Evolutionary conservation across 495 filamentous ascomycete genomes (phyloP), one percentile per base, ranked within the genome.

Genomic region (Viridothelium virens): DNA sequence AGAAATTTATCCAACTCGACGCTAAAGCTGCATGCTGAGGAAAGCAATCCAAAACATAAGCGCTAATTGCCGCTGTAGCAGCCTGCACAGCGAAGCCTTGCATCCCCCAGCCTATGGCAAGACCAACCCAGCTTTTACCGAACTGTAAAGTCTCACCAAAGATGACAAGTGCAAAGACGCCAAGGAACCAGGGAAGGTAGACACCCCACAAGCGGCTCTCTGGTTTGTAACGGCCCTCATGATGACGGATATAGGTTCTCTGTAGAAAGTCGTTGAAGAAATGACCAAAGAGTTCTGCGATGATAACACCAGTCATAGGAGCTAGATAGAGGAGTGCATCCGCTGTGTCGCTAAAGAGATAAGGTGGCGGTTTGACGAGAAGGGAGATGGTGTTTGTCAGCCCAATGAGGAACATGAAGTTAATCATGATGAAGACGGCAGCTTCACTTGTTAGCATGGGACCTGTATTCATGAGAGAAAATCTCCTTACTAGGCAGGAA

Each of bases 1-100:
- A 79, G 65, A 77, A 75, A 59, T 80, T 80, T 38, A 82, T 67
- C 47, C 80, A 81, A 6, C 77, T 75, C 1, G 74, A 76, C 16
- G 78, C 78, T 10, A 76, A 70, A 1, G 78, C 79, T 0, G 77
- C 71, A 59, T 79, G 75, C 11, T 74, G 64, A 10, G 80, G 80
- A 63, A 78, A 82, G 66, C 74, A 77, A 50, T 81, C 80, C 4
- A 81, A 71, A 1, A 74, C 61, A 66, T 73, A 73, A 7, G 71
- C 70, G 46, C 48, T 65, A 63, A 72, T 66, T 9, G 66, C 71
- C 12, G 64, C 59, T 10, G 64, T 72, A 14, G 65, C 59, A 12
- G 46, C 67, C 34, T 72, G 61, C 31, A 64, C 67, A 7, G 62
- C 38, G 56, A 73, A 72, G 11, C 48, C 39, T 46, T 72, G 59